These are phyloP conservation scores for Diaporthe australafricana DNA, from an alignment of 2,329 filamentous ascomycete species.

Conservation along the genomic window DNA sequence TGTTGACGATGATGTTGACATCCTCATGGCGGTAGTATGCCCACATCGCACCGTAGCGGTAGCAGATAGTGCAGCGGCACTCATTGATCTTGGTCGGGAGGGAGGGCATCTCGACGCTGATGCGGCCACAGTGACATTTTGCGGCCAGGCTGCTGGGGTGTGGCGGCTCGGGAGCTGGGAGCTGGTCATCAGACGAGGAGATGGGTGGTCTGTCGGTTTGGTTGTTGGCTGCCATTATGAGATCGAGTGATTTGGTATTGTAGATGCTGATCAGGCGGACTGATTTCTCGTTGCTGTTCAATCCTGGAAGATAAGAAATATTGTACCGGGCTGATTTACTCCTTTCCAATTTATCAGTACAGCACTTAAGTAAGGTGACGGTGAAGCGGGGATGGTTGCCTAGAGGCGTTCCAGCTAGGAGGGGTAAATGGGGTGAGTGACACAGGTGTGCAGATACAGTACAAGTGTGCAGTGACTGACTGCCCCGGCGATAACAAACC, in stretches of 20 bases:
- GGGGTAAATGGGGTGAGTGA: no score
- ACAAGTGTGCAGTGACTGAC: no score
- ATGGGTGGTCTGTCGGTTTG: background rate
- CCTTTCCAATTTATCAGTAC: no score
- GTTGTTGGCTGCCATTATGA: background rate
- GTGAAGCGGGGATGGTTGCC: background rate
- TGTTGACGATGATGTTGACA: constrained; percentile 22
- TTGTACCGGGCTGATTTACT: no score
- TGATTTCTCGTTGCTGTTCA: no score
- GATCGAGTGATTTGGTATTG: background rate
- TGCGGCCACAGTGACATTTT: constrained; percentile 33
- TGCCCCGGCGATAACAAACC: no score
- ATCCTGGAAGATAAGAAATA: no score
- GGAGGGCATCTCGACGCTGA: constrained; percentile 32
- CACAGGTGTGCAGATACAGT: background rate
- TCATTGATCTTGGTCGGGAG: constrained; percentile 29
- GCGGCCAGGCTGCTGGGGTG: constrained; percentile 21
- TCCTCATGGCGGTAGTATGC: constrained; percentile 30
- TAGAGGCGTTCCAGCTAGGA: background rate
- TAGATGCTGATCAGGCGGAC: background rate
- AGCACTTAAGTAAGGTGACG: background rate
- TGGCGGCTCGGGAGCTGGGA: constrained; percentile 14
- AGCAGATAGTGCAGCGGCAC: constrained; percentile 34
- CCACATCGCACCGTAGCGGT: constrained; percentile 34
- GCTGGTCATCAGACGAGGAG: background rate